phyloP scores from a whole-genome alignment of 768 basidiomycete genomes.

The Lentinula aciculospora region DNA sequence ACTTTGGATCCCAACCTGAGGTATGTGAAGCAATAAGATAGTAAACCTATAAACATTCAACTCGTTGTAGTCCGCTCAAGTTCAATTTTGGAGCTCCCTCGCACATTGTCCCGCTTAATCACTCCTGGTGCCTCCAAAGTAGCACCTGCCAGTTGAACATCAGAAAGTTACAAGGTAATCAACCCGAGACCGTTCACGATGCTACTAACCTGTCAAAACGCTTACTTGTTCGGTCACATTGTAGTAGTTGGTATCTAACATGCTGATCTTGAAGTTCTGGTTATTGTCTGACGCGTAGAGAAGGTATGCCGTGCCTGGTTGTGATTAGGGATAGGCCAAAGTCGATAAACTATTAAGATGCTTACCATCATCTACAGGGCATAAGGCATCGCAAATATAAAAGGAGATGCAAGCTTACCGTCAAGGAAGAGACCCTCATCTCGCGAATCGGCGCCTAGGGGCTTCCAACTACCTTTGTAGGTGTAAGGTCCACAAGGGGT shows the following conservation, averaged over 20 bases:
- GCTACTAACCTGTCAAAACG: conserved; percentile 33
- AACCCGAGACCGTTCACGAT: background rate
- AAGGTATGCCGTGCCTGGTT: conserved; percentile 36
- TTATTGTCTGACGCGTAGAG: conserved; percentile 66
- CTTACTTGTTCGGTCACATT: conserved; percentile 44
- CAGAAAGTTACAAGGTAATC: background rate
- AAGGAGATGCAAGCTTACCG: conserved; percentile 23
- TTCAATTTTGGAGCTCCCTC: conserved; percentile 1
- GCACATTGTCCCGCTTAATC: conserved; percentile 49
- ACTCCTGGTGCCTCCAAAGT: conserved; percentile 61
- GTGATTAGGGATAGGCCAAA: background rate
- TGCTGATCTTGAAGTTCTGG: conserved; percentile 63
- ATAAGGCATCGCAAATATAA: background rate
- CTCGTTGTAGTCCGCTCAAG: background rate
- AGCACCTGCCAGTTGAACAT: conserved; percentile 27
- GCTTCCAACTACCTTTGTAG: conserved; percentile 49
- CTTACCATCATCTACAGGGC: conserved; percentile 33
- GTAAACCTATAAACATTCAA: conserved; percentile 32
- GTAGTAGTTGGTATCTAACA: conserved; percentile 52
- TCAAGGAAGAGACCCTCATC: conserved; percentile 58
- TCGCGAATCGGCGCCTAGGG: conserved; percentile 53
- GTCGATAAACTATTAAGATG: background rate
- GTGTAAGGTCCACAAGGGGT: conserved; percentile 58
- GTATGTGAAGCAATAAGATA: conserved; percentile 59
- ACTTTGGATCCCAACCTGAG: conserved; percentile 10